These are phyloP conservation scores for Ceriops tagal DNA, from an alignment of 345 rosid species.

Conservation along the genomic window DNA sequence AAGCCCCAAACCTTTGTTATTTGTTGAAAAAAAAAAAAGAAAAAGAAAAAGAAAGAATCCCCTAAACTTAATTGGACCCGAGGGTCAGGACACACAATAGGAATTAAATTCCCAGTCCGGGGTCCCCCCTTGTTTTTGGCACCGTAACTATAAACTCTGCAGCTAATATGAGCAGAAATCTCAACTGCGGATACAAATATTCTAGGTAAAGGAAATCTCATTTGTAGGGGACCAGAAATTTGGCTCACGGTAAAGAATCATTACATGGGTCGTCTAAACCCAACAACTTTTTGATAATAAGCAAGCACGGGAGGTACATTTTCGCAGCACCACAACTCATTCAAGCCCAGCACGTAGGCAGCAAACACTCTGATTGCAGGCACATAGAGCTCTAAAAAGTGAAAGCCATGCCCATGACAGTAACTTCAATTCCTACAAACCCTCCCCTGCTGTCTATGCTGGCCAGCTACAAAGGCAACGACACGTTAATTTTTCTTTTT, in stretches of 20 bases:
- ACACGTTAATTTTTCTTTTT: too few relatives aligned
- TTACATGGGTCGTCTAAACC: neutral
- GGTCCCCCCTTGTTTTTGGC: neutral
- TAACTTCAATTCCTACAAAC: neutral
- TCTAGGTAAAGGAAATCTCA: neutral
- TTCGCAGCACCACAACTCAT: neutral
- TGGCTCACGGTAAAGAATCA: too few relatives aligned
- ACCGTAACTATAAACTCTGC: neutral
- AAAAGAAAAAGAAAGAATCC: too few relatives aligned
- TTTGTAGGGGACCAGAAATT: slow-evolving; percentile 1
- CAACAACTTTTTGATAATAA: too few relatives aligned
- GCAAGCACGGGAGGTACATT: too few relatives aligned
- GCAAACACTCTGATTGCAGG: neutral
- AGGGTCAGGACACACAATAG: too few relatives aligned
- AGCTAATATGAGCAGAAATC: neutral
- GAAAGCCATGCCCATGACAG: neutral
- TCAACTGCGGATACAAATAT: neutral
- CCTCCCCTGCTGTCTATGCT: too few relatives aligned
- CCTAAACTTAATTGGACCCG: too few relatives aligned
- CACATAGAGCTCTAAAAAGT: neutral
- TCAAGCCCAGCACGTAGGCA: neutral
- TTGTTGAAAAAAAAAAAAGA: too few relatives aligned
- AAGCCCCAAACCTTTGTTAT: too few relatives aligned
- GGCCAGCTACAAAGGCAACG: too few relatives aligned
- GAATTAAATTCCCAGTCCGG: neutral